Conservation (phyloP, 768 basidiomycete genomes). For the Boletus sensibilis region DNA sequence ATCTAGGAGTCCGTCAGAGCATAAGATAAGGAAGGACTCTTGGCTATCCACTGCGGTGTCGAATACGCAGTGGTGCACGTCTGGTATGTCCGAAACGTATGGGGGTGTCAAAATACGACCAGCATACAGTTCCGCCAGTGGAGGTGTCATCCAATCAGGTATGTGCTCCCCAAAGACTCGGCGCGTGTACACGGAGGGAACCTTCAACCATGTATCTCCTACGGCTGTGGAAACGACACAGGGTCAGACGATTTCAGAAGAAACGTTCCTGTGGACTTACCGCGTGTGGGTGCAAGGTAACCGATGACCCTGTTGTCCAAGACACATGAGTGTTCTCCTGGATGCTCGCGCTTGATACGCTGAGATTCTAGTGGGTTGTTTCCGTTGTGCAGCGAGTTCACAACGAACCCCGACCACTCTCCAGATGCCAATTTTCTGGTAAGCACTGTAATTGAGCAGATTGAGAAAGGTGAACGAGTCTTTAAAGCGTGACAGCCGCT, state of each 20-base stretch:
- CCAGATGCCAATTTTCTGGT: constrained; percentile 18
- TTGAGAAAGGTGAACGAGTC: constrained; percentile 5
- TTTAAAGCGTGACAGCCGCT: not conserved
- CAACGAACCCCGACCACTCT: constrained; percentile 18
- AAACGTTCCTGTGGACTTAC: constrained; percentile 19
- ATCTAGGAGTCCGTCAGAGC: constrained; percentile 48
- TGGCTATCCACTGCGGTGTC: constrained; percentile 12
- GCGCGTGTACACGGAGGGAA: constrained; percentile 34
- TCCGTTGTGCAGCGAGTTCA: constrained; percentile 34
- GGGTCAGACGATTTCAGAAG: constrained; percentile 14
- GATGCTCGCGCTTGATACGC: constrained; percentile 32
- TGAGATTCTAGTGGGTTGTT: constrained; percentile 27
- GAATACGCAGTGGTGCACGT: constrained; percentile 39
- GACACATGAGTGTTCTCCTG: constrained; percentile 31
- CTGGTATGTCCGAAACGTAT: constrained; percentile 43
- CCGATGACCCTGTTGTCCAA: constrained; percentile 36
- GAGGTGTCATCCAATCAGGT: constrained; percentile 26
- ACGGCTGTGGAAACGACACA: constrained; percentile 25
- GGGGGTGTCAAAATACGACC: constrained; percentile 44
- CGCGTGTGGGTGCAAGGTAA: constrained; percentile 39
- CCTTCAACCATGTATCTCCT: constrained; percentile 38
- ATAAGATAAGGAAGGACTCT: constrained; percentile 40
- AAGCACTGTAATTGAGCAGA: constrained; percentile 16
- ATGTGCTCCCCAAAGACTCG: constrained; percentile 27
- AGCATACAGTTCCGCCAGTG: constrained; percentile 23